Conservation (phyloP, 371 early-diverging fungal genomes). For the Zancudomyces culisetae region DNA sequence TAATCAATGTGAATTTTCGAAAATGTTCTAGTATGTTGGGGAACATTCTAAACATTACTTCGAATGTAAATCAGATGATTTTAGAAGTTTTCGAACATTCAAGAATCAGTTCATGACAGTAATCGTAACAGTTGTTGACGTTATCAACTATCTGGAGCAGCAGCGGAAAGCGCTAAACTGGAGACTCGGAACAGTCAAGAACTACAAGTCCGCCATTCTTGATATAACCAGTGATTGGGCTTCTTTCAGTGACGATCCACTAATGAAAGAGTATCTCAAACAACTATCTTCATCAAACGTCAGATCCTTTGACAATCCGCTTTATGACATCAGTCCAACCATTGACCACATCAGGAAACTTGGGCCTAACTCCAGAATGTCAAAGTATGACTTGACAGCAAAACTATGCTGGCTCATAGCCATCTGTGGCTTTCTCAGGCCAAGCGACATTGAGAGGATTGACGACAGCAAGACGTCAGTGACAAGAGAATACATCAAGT, state of each 20-base stretch:
- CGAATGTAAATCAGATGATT: too few species aligned
- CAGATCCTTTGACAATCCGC: neutral
- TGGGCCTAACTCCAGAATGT: neutral
- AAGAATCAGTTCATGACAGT: too few species aligned
- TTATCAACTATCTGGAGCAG: conserved; percentile 1
- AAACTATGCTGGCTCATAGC: conserved; percentile 3
- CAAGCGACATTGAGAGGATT: conserved; percentile 12
- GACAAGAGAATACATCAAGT: conserved; percentile 1
- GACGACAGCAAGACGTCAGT: conserved; percentile 4
- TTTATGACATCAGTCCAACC: conserved; percentile 2
- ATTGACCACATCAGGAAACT: conserved; percentile 1
- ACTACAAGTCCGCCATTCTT: conserved; percentile 1
- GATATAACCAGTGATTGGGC: conserved; percentile 1
- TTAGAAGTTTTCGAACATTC: too few species aligned
- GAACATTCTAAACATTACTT: too few species aligned
- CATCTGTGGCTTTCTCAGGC: conserved; percentile 13
- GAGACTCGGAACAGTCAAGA: conserved; percentile 3
- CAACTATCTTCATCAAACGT: neutral
- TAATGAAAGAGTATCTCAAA: conserved; percentile 3
- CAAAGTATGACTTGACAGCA: neutral
- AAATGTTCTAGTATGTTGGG: too few species aligned
- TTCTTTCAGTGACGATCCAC: neutral
- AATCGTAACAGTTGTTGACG: conserved; percentile 1
- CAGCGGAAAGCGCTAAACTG: neutral
- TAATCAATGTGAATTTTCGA: too few species aligned